Base-by-base conservation (phyloP, 1,139 yeast genomes). In the Magnusiomyces sp. region DNA sequence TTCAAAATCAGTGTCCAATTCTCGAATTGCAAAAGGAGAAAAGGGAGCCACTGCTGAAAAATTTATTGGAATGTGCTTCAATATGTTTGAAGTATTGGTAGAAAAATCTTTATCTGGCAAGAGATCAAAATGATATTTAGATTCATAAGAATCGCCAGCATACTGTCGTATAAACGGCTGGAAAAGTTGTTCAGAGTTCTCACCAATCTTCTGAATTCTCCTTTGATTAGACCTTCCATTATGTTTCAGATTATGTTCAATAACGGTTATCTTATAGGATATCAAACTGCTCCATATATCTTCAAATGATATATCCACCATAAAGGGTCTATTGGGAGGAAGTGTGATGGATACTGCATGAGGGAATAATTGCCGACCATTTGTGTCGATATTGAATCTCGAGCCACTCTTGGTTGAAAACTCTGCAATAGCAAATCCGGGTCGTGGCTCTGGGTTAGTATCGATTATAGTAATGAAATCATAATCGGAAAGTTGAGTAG, bases 11-110 rank as follows among this genome's bases (percentile, higher is more conserved):
- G 42, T 50, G 20, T 50, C 49, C 29, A 20, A 38, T 20, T 49
- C 53, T 31, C 53, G 23, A n/a, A 51, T 46, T 3, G 50, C 53
- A 53, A 76, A 76, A 2, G 95, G 92, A 9, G 85, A 76, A 62
- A 73, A 89, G 0, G 96, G 96, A 0, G 95, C 82, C 31, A 81
- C 74, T n/a, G 87, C 86, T 62, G 86, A 94, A 61, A 81, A 71
- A 14, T 74, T 70, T 43, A 79, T 43, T n/a, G 46, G 46, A 2
- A 43, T 34, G 9, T 31, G 10, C 20, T 7, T 7, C 34, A 9
- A n/a, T n/a, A n/a, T n/a, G n/a, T n/a, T n/a, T n/a, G n/a, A n/a
- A n/a, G n/a, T n/a, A n/a, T 31, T 13, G 40, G 64, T 56, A 39
- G 58, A 63, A 37, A 64, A 62, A 5, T 70, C 61, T 4, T 68